Base-by-base conservation (phyloP, 805 yeast genomes). In the Cyberlindnera nakhonratchasimensis region DNA sequence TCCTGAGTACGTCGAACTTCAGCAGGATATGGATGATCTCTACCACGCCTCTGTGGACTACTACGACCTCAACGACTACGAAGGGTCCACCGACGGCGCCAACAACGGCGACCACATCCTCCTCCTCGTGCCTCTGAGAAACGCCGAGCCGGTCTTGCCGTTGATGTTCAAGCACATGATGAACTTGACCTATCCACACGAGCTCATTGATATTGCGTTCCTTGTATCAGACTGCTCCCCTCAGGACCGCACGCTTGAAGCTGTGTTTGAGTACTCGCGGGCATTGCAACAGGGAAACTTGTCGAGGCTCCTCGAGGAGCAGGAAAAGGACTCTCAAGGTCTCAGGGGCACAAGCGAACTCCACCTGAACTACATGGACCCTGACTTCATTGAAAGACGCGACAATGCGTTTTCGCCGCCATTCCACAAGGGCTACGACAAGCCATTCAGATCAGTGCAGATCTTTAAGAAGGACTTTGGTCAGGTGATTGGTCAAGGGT, bases 101-200 rank as follows among this genome's bases (percentile, higher is more conserved):
- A 55, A 51, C 8, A 61, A 71, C 14, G 75, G 78, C 12, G 95
- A 87, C 48, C 75, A 79, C 36, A 79, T 87, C 12, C 65, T 87
- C 42, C 64, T 88, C 39, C 70, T 82, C 47, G 74, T 87, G 56
- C 96, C 96, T 9, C 65, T 87, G 47, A 70, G 95, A 62, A 82
- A 87, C 55, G 95, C 96, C 0, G 84, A 77, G 53, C 69, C 74
- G 22, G 90, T 85, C 17, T 65, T 87, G 47, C 89, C 93, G 11
- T 69, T 86, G 69, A 87, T 89, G 72, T 86, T 88, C 66, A 81
- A 82, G 55, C 86, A 87, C 63, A 66, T 87, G 63, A 85, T 84
- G 91, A 86, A 87, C 61, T 67, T 87, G 63, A 86, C 95, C 1
- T 87, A 87, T 59, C 88, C 86, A 42, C 96, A 88, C 59, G 72